Base-by-base conservation (phyloP, 2,329 filamentous ascomycete genomes). In the Fusarium subtropicale region DNA sequence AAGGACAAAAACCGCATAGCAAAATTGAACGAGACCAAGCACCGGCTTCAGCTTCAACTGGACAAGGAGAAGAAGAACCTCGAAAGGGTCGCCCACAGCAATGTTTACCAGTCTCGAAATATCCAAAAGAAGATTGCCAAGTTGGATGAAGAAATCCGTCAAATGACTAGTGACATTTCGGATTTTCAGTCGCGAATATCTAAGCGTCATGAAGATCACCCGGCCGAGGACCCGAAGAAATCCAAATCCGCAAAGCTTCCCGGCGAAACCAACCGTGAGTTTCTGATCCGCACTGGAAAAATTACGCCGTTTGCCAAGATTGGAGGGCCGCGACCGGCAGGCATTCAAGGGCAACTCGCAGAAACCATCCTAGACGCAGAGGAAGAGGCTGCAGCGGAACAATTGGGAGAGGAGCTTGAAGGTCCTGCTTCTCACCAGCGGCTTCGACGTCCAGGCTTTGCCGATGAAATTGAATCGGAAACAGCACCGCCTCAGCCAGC, bases 261-360 rank as follows among this genome's bases (percentile, higher is more conserved):
- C 2, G 92, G 92, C 64, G 96, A 98, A 81, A 93, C 88, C 26
- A 90, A 93, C 64, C 88, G 94, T 52, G 94, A 97, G 47, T 99
- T 92, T 77, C 86, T 99, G 47, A 96, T 99, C 50, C 90, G 96
- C 30, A 99, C 95, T 0, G 96, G 96, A 65, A 98, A 98, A 81
- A 98, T 99, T 71, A 99, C 96, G 0, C 96, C 96, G 0, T 99
- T 99, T 75, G 92, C 94, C 10, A 92, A 91, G 68, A 87, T 97
- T 72, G 89, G 89, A 28, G 85, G 88, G 16, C 85, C 87, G n/a
- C 82, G 89, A 3, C 84, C 84, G 5, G 83, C 87, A 30, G 88
- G 86, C 5, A 84, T 89, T 4, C 85, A 90, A 45, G 91, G 91
- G 3, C 90, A 90, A 63, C 83, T 97, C 18, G 91, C 91, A 13